Evolutionary conservation across 106 monocot genomes (phyloP).

Genomic region (Acorus calamus): DNA sequence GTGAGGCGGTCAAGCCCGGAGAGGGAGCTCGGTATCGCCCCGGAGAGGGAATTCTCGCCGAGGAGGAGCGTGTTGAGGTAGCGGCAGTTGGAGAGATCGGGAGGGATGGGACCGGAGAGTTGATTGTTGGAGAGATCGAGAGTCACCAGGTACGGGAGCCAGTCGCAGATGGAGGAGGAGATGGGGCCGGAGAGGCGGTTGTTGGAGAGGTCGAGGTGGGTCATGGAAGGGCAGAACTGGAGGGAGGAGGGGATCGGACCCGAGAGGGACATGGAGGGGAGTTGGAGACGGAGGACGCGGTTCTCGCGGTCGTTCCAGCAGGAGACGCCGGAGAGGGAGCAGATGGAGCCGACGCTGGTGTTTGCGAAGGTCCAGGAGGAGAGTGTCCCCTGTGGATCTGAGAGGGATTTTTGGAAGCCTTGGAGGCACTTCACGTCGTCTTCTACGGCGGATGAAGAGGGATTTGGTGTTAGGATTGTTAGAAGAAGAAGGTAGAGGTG

Average conservation of each 20-base stretch:
- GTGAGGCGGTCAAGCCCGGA: slow-evolving; percentile 19
- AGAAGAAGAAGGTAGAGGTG: no score
- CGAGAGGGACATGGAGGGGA: slow-evolving; percentile 34
- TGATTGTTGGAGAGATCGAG: slow-evolving; percentile 51
- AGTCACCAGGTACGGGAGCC: slow-evolving; percentile 52
- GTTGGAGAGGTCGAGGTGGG: slow-evolving; percentile 34
- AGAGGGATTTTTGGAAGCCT: slow-evolving; percentile 11
- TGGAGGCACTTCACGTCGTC: slow-evolving; percentile 40
- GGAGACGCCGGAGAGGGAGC: slow-evolving; percentile 31
- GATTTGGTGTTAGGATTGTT: no score
- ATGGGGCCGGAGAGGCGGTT: slow-evolving; percentile 40
- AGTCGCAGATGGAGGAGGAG: slow-evolving; percentile 38
- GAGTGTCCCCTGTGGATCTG: slow-evolving; percentile 5
- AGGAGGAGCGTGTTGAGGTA: slow-evolving; percentile 25
- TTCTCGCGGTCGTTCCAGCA: slow-evolving; percentile 67
- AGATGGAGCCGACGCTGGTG: slow-evolving; percentile 20
- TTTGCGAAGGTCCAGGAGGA: slow-evolving; percentile 29
- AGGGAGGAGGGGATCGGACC: slow-evolving; percentile 48
- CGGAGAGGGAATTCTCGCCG: slow-evolving; percentile 26
- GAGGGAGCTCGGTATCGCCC: slow-evolving; percentile 7
- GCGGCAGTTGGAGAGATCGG: slow-evolving; percentile 19
- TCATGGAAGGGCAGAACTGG: slow-evolving; percentile 38
- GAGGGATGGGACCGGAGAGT: slow-evolving; percentile 37
- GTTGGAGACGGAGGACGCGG: slow-evolving; percentile 29
- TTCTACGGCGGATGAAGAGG: slow-evolving; percentile 4